These are phyloP conservation scores for Nakazawaea wickerhamii DNA, from an alignment of 805 yeast genomes.

Conservation along the genomic window DNA sequence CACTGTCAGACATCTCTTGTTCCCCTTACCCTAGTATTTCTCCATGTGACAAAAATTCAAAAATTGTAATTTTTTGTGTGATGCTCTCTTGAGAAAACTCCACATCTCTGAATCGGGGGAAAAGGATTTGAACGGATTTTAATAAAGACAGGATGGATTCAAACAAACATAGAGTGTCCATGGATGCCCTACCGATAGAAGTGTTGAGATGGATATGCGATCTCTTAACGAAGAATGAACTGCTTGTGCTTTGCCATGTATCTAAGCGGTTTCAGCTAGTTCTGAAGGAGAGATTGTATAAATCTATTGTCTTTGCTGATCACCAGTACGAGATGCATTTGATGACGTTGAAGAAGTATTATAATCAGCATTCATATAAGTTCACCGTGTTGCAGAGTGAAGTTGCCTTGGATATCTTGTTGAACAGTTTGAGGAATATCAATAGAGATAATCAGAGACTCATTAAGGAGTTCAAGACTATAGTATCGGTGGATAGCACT, in stretches of 20 bases:
- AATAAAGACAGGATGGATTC: neutral
- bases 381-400: conserved; percentile 3
- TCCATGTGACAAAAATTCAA: neutral
- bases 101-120: neutral
- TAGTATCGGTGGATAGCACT: conserved; percentile 3
- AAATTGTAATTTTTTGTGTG: neutral
- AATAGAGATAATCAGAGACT: conserved; percentile 8
- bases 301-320: conserved; percentile 10
- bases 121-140: too few relatives aligned
- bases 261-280: conserved; percentile 4
- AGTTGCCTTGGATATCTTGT: conserved; percentile 4
- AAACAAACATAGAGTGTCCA: neutral
- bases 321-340: conserved; percentile 7
- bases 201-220: conserved; percentile 4
- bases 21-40: too few relatives aligned
- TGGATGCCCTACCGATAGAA: conserved; percentile 7
- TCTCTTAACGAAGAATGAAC: conserved; percentile 1
- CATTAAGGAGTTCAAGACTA: conserved; percentile 4
- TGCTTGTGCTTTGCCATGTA: conserved; percentile 2
- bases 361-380: neutral
- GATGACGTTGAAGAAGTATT: conserved; percentile 5
- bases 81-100: neutral
- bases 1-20: neutral
- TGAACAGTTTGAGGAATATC: conserved; percentile 1
- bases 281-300: conserved; percentile 5